phyloP scores from a whole-genome alignment of 768 basidiomycete genomes.

The Boletellus ananas region DNA sequence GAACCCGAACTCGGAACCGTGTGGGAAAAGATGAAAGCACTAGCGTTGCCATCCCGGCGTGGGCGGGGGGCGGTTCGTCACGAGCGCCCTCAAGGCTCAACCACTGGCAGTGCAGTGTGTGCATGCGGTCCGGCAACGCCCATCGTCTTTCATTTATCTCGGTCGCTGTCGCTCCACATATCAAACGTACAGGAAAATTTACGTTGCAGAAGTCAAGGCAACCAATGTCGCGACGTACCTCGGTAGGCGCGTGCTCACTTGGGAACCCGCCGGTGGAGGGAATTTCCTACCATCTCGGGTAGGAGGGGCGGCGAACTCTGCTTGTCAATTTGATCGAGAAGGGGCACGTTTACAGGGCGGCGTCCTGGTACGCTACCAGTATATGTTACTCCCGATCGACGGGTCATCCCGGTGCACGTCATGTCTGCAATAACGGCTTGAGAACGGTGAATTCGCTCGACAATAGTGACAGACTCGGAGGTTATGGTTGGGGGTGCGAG shows the following conservation, averaged over 20 bases:
- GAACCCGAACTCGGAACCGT: not conserved
- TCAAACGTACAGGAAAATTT: constrained; percentile 5
- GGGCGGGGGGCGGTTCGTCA: constrained; percentile 1
- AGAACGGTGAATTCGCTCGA: constrained; percentile 7
- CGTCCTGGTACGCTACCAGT: not conserved
- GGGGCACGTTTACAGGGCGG: not conserved
- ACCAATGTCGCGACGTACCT: constrained; percentile 2
- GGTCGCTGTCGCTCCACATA: not conserved
- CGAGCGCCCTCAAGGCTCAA: constrained; percentile 13
- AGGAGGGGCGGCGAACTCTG: not conserved
- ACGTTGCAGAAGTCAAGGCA: constrained; percentile 14
- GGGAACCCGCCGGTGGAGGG: not conserved
- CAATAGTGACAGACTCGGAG: not conserved
- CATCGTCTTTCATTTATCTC: constrained; percentile 5
- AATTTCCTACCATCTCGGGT: not conserved
- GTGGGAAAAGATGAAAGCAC: constrained; percentile 4
- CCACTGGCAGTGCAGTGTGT: not conserved
- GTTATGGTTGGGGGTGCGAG: constrained; percentile 17
- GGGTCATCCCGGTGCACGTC: not conserved
- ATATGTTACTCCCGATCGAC: not conserved
- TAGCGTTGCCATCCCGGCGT: too few species aligned
- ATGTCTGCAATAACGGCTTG: constrained; percentile 6
- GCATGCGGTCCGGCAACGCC: not conserved
- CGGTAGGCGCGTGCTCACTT: not conserved
- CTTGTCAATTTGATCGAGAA: not conserved